Percentiles rank a stretch among this genome's conserved stretches.
phyloP scores from a whole-genome alignment of 345 rosid genomes.

The Viola odorata region DNA sequence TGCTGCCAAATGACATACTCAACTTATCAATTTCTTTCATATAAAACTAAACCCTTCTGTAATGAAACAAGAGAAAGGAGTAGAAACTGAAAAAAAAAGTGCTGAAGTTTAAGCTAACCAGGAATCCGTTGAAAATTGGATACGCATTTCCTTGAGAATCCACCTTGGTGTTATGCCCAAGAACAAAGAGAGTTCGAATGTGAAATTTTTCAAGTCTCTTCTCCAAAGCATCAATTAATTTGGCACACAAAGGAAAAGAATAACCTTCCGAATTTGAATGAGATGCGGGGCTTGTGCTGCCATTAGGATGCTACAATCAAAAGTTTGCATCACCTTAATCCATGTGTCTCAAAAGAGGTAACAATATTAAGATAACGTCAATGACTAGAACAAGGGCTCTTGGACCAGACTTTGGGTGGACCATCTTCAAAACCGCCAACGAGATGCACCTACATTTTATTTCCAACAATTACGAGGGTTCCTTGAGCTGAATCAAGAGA shows the following conservation, averaged over 20 bases:
- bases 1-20: not conserved
- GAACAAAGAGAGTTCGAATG: constrained; percentile 54
- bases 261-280: constrained; percentile 37
- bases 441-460: constrained; percentile 66
- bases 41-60: not conserved
- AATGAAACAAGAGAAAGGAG: not conserved
- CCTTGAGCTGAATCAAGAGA: not conserved
- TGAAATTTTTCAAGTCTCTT: constrained; percentile 68
- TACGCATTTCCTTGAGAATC: constrained; percentile 54
- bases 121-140: constrained; percentile 64
- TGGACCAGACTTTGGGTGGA: constrained; percentile 42
- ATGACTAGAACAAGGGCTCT: constrained; percentile 14
- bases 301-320: constrained; percentile 49
- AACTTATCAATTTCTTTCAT: constrained; percentile 3
- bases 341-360: constrained; percentile 2
- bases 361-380: constrained; percentile 17
- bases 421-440: constrained; percentile 82
- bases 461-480: not conserved
- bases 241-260: constrained; percentile 65
- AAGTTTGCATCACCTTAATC: constrained; percentile 30
- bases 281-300: constrained; percentile 17
- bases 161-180: constrained; percentile 62
- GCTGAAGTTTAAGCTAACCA: constrained; percentile 42
- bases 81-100: not conserved
- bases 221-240: constrained; percentile 55